These are phyloP conservation scores for Asclepias syriaca DNA, from an alignment of 257 asterid species.

Conservation along the genomic window DNA sequence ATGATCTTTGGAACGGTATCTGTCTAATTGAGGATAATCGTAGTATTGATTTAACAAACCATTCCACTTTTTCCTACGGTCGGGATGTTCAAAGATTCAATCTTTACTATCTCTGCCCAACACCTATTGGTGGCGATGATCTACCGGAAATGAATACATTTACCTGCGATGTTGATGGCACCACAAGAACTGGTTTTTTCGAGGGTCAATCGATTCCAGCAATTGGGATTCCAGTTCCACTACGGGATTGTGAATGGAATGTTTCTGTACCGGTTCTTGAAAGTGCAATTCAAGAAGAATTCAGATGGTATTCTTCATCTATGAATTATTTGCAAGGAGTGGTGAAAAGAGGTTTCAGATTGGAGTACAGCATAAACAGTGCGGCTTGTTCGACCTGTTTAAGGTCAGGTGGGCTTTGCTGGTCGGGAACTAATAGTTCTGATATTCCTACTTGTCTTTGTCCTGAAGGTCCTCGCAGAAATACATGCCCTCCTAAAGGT, in stretches of 20 bases:
- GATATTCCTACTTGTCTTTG: constrained; percentile 15
- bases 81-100: neutral
- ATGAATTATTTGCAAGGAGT: neutral
- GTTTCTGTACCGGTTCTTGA: constrained; percentile 7
- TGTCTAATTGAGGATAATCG: constrained; percentile 11
- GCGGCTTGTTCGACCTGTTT: constrained; percentile 6
- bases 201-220: constrained; percentile 1
- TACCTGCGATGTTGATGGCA: constrained; percentile 2
- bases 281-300: neutral
- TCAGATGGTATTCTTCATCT: neutral
- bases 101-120: constrained; percentile 13
- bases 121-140: neutral
- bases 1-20: neutral
- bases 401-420: constrained; percentile 16
- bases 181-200: neutral
- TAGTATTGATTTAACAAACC: neutral
- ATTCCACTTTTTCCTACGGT: neutral
- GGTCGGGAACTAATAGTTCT: constrained; percentile 10
- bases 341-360: constrained; percentile 10
- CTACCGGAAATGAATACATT: neutral
- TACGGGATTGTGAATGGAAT: neutral
- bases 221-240: neutral
- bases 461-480: neutral
- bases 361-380: constrained; percentile 10
- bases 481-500: neutral